A percentile compares a stretch with the other conserved stretches of the same genome.
These are phyloP conservation scores for Pseudonitzschia multiseries DNA, from an alignment of 108 stramenopile genomes.

Conservation along the genomic window DNA sequence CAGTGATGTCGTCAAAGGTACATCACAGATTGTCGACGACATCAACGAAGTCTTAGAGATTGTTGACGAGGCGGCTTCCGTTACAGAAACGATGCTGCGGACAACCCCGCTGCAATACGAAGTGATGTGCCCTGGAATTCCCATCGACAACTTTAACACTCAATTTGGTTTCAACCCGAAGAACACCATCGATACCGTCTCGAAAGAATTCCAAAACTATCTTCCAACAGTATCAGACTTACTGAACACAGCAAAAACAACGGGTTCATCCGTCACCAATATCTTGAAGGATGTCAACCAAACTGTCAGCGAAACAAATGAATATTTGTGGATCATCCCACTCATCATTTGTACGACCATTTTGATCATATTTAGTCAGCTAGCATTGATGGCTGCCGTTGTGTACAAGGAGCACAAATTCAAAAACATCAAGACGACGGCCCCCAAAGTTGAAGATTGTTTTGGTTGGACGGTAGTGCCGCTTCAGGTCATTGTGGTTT, in stretches of 20 bases:
- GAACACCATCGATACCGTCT: neutral
- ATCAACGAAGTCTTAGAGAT: neutral
- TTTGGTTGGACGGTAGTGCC: conserved; percentile 10
- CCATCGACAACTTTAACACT: neutral
- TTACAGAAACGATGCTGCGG: neutral
- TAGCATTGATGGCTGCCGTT: conserved; percentile 16
- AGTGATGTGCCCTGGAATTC: conserved; percentile 16
- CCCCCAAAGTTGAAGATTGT: conserved; percentile 4
- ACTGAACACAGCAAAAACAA: conserved; percentile 10
- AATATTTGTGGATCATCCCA: conserved; percentile 29
- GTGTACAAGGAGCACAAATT: conserved; percentile 4
- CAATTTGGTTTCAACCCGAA: conserved; percentile 15
- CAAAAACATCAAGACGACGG: neutral
- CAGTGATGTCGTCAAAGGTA: neutral
- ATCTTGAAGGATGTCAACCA: conserved; percentile 4
- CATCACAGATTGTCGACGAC: neutral
- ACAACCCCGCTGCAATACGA: conserved; percentile 4
- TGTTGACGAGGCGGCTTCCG: neutral
- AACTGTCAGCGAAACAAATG: neutral
- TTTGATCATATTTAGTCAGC: conserved; percentile 10
- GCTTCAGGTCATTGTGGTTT: conserved; percentile 4
- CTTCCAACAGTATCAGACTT: neutral
- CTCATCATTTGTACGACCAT: conserved; percentile 12
- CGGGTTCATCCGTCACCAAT: neutral
- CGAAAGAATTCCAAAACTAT: neutral